Conservation (phyloP, 176 grass and related monocot genomes). For the Phragmites australis region DNA sequence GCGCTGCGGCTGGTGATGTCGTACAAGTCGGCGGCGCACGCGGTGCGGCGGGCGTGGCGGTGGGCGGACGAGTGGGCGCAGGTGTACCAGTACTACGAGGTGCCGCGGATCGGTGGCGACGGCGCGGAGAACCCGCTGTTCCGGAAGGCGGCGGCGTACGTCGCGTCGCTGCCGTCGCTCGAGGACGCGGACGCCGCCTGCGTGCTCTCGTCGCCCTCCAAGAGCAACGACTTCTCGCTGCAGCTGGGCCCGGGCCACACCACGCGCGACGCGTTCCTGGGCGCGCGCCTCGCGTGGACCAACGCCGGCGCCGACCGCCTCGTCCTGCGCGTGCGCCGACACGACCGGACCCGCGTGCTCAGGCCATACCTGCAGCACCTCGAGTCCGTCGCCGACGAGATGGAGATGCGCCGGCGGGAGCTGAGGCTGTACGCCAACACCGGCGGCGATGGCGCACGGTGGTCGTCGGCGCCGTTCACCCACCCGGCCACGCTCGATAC, state of each 20-base stretch:
- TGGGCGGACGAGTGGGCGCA: conserved; percentile 72
- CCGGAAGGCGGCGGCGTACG: conserved; percentile 74
- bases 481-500: conserved; percentile 87
- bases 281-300: conserved; percentile 75
- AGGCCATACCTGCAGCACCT: conserved; percentile 87
- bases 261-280: conserved; percentile 69
- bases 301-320: conserved; percentile 40
- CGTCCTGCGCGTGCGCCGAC: conserved; percentile 78
- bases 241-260: conserved; percentile 56
- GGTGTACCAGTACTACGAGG: conserved; percentile 92
- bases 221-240: conserved; percentile 82
- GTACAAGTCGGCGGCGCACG: conserved; percentile 67
- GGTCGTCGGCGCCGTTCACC: conserved; percentile 61
- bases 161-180: conserved; percentile 68
- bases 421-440: conserved; percentile 61
- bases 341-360: conserved; percentile 78
- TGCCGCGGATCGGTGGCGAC: conserved; percentile 45
- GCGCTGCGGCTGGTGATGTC: conserved; percentile 61
- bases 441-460: conserved; percentile 19
- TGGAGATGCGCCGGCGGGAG: conserved; percentile 62
- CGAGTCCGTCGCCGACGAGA: conserved; percentile 83
- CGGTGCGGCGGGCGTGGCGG: conserved; percentile 57
- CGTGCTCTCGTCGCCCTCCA: conserved; percentile 64
- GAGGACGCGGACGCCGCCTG: conserved; percentile 71
- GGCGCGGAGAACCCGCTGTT: conserved; percentile 81